Evolutionary conservation across 78 protist species (phyloP).

Genomic region (Salpingoeca rosetta): DNA sequence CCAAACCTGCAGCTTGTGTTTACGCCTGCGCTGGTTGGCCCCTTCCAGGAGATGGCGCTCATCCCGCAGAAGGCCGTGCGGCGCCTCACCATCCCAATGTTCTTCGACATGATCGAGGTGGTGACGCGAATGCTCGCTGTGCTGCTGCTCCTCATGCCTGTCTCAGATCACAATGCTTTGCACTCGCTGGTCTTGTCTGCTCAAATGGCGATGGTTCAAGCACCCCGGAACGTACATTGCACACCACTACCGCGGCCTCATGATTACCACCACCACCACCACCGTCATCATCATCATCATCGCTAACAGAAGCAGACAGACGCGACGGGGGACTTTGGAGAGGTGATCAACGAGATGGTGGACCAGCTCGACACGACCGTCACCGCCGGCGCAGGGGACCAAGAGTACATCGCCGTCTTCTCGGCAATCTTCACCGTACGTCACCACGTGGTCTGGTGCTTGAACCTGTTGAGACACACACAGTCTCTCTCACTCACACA

Average conservation of each 20-base stretch:
- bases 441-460: not conserved
- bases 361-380: constrained; percentile 3
- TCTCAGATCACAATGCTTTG: too few species aligned
- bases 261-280: too few species aligned
- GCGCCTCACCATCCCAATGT: not conserved
- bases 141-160: too few species aligned
- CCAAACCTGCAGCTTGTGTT: too few species aligned
- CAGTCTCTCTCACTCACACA: too few species aligned
- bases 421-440: not conserved
- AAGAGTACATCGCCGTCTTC: not conserved
- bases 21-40: constrained; percentile 1
- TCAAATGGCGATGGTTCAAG: too few species aligned
- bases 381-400: not conserved
- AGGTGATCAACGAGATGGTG: not conserved
- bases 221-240: too few species aligned
- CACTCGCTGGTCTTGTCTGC: too few species aligned
- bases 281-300: too few species aligned
- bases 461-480: not conserved
- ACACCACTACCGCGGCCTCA: too few species aligned
- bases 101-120: not conserved
- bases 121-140: too few species aligned
- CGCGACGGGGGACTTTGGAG: not conserved
- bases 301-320: not conserved
- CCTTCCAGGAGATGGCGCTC: constrained; percentile 1
- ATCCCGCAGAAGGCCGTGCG: not conserved